phyloP scores from a whole-genome alignment of 129 eudicot species.

The Flaveria brownii region DNA sequence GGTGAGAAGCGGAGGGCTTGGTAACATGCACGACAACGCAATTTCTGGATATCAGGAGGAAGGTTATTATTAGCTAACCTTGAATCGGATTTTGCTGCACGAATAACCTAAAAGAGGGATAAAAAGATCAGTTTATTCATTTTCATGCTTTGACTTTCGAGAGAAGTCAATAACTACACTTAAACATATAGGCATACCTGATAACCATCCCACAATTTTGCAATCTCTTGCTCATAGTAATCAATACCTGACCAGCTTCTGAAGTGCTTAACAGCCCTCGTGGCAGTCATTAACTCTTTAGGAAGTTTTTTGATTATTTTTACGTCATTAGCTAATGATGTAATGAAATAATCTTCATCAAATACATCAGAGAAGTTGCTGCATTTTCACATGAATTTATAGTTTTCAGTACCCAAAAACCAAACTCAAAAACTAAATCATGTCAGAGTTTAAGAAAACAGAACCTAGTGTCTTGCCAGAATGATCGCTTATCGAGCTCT shows the following conservation, averaged over 20 bases:
- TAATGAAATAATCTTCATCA: slow-evolving; percentile 78
- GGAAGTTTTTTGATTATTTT: slow-evolving; percentile 74
- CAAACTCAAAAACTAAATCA: not conserved
- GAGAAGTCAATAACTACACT: too few relatives aligned
- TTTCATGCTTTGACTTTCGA: not conserved
- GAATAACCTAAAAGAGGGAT: slow-evolving; percentile 62
- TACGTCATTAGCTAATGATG: slow-evolving; percentile 70
- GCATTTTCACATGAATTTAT: slow-evolving; percentile 34
- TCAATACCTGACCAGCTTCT: slow-evolving; percentile 93
- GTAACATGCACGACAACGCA: slow-evolving; percentile 93
- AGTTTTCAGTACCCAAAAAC: slow-evolving; percentile 10
- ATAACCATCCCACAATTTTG: slow-evolving; percentile 78
- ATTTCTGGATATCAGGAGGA: slow-evolving; percentile 85
- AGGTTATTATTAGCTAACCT: slow-evolving; percentile 91
- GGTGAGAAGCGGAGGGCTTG: slow-evolving; percentile 87
- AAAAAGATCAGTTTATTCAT: not conserved
- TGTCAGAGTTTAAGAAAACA: not conserved
- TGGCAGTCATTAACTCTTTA: slow-evolving; percentile 59
- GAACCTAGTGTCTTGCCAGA: slow-evolving; percentile 95
- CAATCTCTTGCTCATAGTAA: slow-evolving; percentile 78
- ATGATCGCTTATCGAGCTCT: slow-evolving; percentile 87
- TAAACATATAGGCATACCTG: slow-evolving; percentile 43
- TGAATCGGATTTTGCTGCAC: slow-evolving; percentile 96
- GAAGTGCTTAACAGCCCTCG: slow-evolving; percentile 87
- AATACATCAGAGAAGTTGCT: slow-evolving; percentile 95